Base-by-base conservation (phyloP, 2,329 filamentous ascomycete genomes). In the Aspergillus neotritici region DNA sequence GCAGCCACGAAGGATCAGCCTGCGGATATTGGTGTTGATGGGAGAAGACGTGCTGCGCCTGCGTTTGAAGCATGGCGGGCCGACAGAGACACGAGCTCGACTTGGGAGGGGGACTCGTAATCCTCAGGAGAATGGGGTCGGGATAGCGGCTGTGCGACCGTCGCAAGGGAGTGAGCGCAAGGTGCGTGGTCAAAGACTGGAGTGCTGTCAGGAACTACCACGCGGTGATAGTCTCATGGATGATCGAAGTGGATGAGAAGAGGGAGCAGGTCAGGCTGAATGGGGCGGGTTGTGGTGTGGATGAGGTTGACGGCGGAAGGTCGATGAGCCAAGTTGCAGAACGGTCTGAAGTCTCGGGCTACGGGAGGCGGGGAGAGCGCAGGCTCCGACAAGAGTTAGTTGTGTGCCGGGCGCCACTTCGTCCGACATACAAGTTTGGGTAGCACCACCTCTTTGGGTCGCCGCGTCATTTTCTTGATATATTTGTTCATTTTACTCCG, bases 1-100 rank as follows among this genome's bases (percentile, higher is more conserved):
- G 70, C 53, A 71, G 49, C 58, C 68, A 70, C 46, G 61, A 67
- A 34, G 66, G 66, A 54, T 70, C 68, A 54, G 69, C 64, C 53
- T 73, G 71, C 16, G 68, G 69, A 45, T 73, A 74, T 56, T 74
- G 74, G 55, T 76, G 73, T 60, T 77, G 75, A 57, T 82, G 78
- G 43, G 77, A 76, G 63, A 80, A 81, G 62, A 79, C 70, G 71
- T 82, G 78, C 64, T 79, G 76, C 64, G 74, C 72, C 66, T 74
- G 69, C 61, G 70, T 65, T 67, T 69, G 66, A 45, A 70, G 65
- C 67, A 70, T 70, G 60, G 54, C 64, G 66, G 57, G 54, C 54
- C 51, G 48, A 49, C 55, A 53, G 56, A 51, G 55, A 52, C 53
- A 55, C 43, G 47, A 48, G 21, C 21, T 25, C 21, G 21, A 5